These are phyloP conservation scores for Candida labiduridarum DNA, from an alignment of 1,139 yeast genomes.

Conservation along the genomic window DNA sequence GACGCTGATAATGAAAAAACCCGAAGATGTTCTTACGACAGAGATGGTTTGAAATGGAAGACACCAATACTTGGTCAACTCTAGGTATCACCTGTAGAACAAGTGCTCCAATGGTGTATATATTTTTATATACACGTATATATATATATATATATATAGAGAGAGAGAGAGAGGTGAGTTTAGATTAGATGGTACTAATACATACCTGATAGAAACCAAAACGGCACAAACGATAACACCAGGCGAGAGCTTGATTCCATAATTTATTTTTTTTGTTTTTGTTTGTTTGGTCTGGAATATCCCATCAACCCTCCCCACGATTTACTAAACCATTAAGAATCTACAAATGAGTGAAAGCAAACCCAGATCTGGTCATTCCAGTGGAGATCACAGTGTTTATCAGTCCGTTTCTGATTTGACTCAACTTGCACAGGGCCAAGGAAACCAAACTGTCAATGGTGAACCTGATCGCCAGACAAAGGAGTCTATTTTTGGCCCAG, in stretches of 20 bases:
- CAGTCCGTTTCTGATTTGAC: neutral
- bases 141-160: too few relatives aligned
- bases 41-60: constrained; percentile 54
- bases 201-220: too few relatives aligned
- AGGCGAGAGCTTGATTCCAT: too few relatives aligned
- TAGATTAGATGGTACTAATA: too few relatives aligned
- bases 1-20: neutral
- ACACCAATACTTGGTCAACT: constrained; percentile 50
- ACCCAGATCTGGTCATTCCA: neutral
- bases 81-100: constrained; percentile 13
- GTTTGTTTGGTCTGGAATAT: too few relatives aligned
- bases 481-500: neutral
- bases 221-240: too few relatives aligned
- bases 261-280: too few relatives aligned
- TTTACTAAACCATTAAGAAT: neutral
- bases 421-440: neutral
- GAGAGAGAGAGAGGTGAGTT: too few relatives aligned
- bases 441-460: neutral
- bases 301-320: neutral
- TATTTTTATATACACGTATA: too few relatives aligned
- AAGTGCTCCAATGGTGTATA: too few relatives aligned
- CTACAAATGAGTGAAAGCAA: neutral
- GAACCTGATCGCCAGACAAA: neutral
- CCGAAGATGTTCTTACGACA: constrained; percentile 35
- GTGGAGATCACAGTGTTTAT: neutral